phyloP scores from a whole-genome alignment of 257 asterid species.

The Penstemon eatonii region DNA sequence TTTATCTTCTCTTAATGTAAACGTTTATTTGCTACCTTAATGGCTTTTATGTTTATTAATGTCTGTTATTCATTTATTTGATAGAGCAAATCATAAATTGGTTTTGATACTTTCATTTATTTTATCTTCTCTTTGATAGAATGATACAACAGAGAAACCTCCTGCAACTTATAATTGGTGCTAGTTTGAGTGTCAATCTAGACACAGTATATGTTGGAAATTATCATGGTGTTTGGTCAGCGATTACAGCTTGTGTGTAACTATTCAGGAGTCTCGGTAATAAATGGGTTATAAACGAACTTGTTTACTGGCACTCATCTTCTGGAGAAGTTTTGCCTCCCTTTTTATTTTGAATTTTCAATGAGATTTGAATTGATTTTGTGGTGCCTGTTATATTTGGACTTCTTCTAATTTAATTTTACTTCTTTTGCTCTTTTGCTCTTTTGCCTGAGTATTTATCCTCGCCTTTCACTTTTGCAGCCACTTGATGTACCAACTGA shows the following conservation, averaged over 20 bases:
- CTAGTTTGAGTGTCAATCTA: too few species aligned
- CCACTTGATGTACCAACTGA: conserved; percentile 15
- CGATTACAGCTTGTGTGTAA: too few species aligned
- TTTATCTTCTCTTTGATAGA: neutral
- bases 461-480: neutral
- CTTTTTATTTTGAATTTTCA: neutral
- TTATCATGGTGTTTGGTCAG: too few species aligned
- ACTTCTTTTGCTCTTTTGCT: neutral
- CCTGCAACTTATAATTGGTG: too few species aligned
- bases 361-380: neutral
- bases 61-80: too few species aligned
- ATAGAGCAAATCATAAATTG: too few species aligned
- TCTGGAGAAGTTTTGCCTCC: neutral
- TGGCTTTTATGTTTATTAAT: too few species aligned
- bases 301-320: too few species aligned
- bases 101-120: neutral
- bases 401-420: neutral
- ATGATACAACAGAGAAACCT: too few species aligned
- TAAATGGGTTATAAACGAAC: neutral
- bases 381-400: neutral
- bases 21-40: too few species aligned
- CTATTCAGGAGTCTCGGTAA: neutral
- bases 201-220: too few species aligned
- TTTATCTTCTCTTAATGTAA: neutral
- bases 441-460: neutral